phyloP scores from a whole-genome alignment of 306 rosid species.

The Sesbania bispinosa region DNA sequence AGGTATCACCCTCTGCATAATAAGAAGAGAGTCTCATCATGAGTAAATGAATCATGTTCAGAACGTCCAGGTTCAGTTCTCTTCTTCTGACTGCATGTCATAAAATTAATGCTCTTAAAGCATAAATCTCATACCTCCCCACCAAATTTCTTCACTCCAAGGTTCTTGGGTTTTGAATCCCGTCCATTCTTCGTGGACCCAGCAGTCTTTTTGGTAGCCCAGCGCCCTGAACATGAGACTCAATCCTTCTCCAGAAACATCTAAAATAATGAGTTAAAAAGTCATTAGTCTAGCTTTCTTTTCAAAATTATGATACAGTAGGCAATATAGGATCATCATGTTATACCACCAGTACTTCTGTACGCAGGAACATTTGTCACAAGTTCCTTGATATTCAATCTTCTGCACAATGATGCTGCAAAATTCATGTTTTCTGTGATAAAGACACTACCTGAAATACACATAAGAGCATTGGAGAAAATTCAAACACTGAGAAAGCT shows the following conservation, averaged over 20 bases:
- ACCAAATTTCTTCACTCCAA: slow-evolving; percentile 91
- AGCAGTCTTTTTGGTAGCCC: slow-evolving; percentile 87
- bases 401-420: slow-evolving; percentile 52
- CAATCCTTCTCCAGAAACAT: slow-evolving; percentile 71
- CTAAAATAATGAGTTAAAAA: slow-evolving; percentile 29
- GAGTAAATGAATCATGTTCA: not conserved
- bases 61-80: not conserved
- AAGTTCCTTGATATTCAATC: slow-evolving; percentile 64
- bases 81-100: slow-evolving; percentile 1
- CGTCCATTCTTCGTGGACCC: slow-evolving; percentile 95
- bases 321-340: slow-evolving; percentile 8
- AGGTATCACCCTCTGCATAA: slow-evolving; percentile 55
- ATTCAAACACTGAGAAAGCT: not conserved
- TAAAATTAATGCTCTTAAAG: not conserved
- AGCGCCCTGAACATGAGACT: slow-evolving; percentile 69
- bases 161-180: slow-evolving; percentile 86
- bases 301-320: not conserved
- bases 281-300: slow-evolving; percentile 9
- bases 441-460: slow-evolving; percentile 25
- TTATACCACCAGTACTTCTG: slow-evolving; percentile 55
- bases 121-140: slow-evolving; percentile 70
- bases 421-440: slow-evolving; percentile 45
- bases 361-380: slow-evolving; percentile 56
- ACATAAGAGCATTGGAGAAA: not conserved
- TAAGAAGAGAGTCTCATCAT: slow-evolving; percentile 7